Conservation (phyloP, 768 basidiomycete genomes). For the Pleurotus djamor region DNA sequence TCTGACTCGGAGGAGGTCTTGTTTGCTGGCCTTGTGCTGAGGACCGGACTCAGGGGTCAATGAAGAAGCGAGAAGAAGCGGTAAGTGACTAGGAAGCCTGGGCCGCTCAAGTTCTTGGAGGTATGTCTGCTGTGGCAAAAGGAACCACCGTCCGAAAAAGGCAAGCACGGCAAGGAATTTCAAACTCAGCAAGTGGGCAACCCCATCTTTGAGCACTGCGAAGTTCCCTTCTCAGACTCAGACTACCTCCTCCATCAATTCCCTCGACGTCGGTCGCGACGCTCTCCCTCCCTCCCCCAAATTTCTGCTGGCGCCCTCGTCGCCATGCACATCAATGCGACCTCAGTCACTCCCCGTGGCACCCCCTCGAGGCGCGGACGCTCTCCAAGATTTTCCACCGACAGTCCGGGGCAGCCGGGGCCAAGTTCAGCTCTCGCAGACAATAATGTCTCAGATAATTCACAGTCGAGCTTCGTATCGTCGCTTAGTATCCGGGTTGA, state of each 20-base stretch:
- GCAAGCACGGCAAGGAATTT: conserved; percentile 3
- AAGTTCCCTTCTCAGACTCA: background rate
- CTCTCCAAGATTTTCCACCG: conserved; percentile 54
- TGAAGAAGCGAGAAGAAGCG: conserved; percentile 1
- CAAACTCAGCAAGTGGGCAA: conserved; percentile 5
- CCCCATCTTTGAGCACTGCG: conserved; percentile 7
- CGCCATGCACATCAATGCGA: conserved; percentile 4
- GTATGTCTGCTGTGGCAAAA: conserved; percentile 7
- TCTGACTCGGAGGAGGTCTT: too few species aligned
- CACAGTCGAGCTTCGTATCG: conserved; percentile 53
- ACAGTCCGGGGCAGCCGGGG: conserved; percentile 45
- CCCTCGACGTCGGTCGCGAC: background rate
- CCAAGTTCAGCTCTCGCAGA: conserved; percentile 34
- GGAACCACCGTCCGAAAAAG: conserved; percentile 2
- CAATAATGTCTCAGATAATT: conserved; percentile 48
- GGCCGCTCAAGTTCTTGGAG: conserved; percentile 8
- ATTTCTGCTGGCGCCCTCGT: background rate
- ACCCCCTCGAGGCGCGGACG: conserved; percentile 62
- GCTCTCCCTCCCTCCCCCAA: background rate
- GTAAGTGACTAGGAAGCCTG: conserved; percentile 8
- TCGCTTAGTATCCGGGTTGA: conserved; percentile 78
- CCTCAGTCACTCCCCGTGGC: conserved; percentile 40
- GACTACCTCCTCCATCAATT: conserved; percentile 5
- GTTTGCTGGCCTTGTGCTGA: too few species aligned
- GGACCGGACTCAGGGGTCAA: background rate